phyloP scores from a whole-genome alignment of 495 filamentous ascomycete genomes.

The Daldinia loculata region DNA sequence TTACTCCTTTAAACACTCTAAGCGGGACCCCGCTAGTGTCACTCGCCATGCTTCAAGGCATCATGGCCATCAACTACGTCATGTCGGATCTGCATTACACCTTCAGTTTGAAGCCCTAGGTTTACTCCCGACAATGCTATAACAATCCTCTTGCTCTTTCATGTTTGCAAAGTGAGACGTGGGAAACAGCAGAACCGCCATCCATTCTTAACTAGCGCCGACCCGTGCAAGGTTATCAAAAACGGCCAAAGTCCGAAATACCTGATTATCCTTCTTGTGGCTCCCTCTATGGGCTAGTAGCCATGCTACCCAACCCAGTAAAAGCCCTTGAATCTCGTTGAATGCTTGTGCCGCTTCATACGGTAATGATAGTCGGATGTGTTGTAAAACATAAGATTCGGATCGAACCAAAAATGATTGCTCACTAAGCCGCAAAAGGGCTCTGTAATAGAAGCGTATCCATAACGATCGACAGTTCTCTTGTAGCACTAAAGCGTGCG shows the following conservation, averaged over 20 bases:
- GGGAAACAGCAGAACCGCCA: slow-evolving; percentile 41
- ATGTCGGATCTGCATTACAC: slow-evolving; percentile 36
- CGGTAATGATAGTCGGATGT: slow-evolving; percentile 13
- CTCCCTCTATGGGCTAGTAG: slow-evolving; percentile 19
- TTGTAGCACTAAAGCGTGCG: slow-evolving; percentile 12
- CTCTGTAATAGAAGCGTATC: slow-evolving; percentile 15
- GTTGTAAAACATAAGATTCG: slow-evolving; percentile 6
- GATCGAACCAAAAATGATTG: slow-evolving; percentile 2
- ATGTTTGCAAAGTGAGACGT: slow-evolving; percentile 41
- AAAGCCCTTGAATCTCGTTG: slow-evolving; percentile 15
- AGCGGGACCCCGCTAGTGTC: slow-evolving; percentile 18
- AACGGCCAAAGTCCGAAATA: slow-evolving; percentile 31
- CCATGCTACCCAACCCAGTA: slow-evolving; percentile 13
- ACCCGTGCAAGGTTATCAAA: slow-evolving; percentile 38
- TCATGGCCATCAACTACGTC: slow-evolving; percentile 22
- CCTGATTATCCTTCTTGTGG: slow-evolving; percentile 28
- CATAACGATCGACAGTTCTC: slow-evolving; percentile 25
- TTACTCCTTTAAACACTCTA: slow-evolving; percentile 23
- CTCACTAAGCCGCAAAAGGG: slow-evolving; percentile 2
- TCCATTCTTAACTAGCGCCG: slow-evolving; percentile 43
- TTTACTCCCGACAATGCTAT: slow-evolving; percentile 37
- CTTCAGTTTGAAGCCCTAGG: slow-evolving; percentile 26
- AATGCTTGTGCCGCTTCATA: slow-evolving; percentile 4
- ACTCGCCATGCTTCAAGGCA: slow-evolving; percentile 18
- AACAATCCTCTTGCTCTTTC: slow-evolving; percentile 31